Percentiles rank a stretch among this genome's conserved stretches.
These are phyloP conservation scores for Xylariaceae sp. DNA, from an alignment of 2,329 filamentous ascomycete species.

Conservation along the genomic window DNA sequence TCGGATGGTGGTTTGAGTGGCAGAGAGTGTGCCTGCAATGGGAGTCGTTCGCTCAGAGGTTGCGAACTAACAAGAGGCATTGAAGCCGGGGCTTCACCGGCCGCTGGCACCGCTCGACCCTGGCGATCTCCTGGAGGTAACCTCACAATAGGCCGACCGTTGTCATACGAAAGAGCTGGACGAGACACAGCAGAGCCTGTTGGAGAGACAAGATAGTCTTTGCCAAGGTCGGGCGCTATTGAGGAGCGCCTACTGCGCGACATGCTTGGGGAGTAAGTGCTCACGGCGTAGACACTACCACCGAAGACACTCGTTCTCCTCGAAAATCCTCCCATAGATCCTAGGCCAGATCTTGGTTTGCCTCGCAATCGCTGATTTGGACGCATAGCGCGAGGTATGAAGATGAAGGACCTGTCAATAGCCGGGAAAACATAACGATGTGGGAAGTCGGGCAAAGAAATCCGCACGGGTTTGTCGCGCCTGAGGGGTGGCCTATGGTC, in stretches of 20 bases:
- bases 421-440: conserved; percentile 90
- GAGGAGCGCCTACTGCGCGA: conserved; percentile 88
- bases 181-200: conserved; percentile 72
- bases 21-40: conserved; percentile 53
- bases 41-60: conserved; percentile 48
- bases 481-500: conserved; percentile 91
- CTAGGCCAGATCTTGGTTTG: conserved; percentile 67
- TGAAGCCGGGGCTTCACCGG: conserved; percentile 23
- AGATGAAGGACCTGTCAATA: conserved; percentile 88
- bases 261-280: conserved; percentile 78
- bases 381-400: conserved; percentile 88
- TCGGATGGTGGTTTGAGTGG: conserved; percentile 55
- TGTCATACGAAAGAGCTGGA: conserved; percentile 55
- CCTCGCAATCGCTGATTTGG: conserved; percentile 79
- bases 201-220: conserved; percentile 74
- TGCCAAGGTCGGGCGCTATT: conserved; percentile 56
- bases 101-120: conserved; percentile 27
- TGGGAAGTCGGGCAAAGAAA: conserved; percentile 74
- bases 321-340: conserved; percentile 60
- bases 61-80: conserved; percentile 25
- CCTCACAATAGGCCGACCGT: conserved; percentile 68
- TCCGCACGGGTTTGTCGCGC: conserved; percentile 91
- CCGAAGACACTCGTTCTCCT: conserved; percentile 80
- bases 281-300: conserved; percentile 60
- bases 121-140: conserved; percentile 59